Evolutionary conservation across 176 grass and related monocot species (phyloP), one percentile per base, ranked within the genome.

Genomic region (Oryza officinalis): DNA sequence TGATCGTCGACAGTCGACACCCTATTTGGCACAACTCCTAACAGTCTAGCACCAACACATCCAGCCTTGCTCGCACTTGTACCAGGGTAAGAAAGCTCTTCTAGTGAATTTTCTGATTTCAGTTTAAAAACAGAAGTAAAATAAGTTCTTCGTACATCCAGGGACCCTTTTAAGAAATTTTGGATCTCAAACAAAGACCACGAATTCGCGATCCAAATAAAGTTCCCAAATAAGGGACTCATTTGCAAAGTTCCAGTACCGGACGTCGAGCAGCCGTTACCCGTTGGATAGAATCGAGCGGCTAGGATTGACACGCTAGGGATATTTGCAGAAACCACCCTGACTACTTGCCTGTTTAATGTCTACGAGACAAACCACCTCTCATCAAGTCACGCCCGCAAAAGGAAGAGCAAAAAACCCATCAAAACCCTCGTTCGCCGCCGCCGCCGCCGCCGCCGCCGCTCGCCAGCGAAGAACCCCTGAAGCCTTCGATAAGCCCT

Each of bases 381-480:
- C 31, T 32, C 31, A 32, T 47, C 49, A 6, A 54, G 52, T 0
- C 38, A 49, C 49, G 17, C 17, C 38, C 41, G 27, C 13, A 75
- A 66, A 66, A 67, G 26, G 45, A 57, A 14, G 45, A 59, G 67
- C 35, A 65, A 87, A 65, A 87, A 86, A 81, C 31, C 77, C 87
- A 45, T 30, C 52, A 66, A 89, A 78, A 46, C 72, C 88, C 71
- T 75, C 27, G 22, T 25, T n/a, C 7, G 40, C 37, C 63, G 31
- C 72, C 65, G 4, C 47, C 64, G 47, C 68, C 86, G 66, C 74
- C 80, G 86, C 45, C 61, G 79, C 86, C 37, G 57, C 69, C 69
- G 32, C 45, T 81, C 67, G 78, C 72, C 79, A 73, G 73, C 79
- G 83, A 80, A 88, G 40, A 41, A 71, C 11, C 13, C 69, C 75